phyloP scores from a whole-genome alignment of 1,139 yeast genomes.

The Candida dubliniensis region DNA sequence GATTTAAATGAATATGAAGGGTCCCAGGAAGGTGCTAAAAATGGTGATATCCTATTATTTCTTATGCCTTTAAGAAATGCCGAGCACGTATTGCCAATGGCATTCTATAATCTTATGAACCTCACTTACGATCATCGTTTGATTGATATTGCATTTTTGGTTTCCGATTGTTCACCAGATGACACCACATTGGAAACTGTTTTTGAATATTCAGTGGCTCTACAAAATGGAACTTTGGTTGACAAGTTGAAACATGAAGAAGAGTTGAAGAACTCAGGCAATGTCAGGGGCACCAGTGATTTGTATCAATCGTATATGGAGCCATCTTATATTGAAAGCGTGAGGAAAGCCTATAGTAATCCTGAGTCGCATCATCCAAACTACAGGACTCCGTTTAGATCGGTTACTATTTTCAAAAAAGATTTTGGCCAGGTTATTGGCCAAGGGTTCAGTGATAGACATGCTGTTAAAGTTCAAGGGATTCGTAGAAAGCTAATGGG shows the following conservation, averaged over 20 bases:
- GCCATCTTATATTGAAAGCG: slow-evolving; percentile 56
- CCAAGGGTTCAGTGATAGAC: slow-evolving; percentile 87
- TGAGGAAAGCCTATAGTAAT: slow-evolving; percentile 56
- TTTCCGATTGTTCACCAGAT: slow-evolving; percentile 76
- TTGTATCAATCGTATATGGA: slow-evolving; percentile 72
- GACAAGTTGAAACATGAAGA: slow-evolving; percentile 48
- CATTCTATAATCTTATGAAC: slow-evolving; percentile 83
- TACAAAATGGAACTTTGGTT: slow-evolving; percentile 70
- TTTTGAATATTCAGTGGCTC: slow-evolving; percentile 61
- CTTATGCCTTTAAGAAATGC: slow-evolving; percentile 84
- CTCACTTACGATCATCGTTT: slow-evolving; percentile 79
- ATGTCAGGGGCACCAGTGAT: slow-evolving; percentile 54
- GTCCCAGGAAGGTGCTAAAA: slow-evolving; percentile 48
- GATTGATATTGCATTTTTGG: slow-evolving; percentile 81
- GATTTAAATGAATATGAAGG: slow-evolving; percentile 64
- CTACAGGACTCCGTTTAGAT: slow-evolving; percentile 70
- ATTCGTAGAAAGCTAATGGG: slow-evolving; percentile 87
- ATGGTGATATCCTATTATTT: slow-evolving; percentile 66
- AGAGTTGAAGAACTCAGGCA: slow-evolving; percentile 23
- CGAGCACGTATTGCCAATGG: slow-evolving; percentile 74
- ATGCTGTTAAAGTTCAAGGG: slow-evolving; percentile 88
- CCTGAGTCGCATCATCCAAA: slow-evolving; percentile 59
- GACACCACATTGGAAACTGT: slow-evolving; percentile 74
- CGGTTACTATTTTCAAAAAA: slow-evolving; percentile 72
- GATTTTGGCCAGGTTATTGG: slow-evolving; percentile 86